These are phyloP conservation scores for Cladosporium velox DNA, from an alignment of 2,329 filamentous ascomycete species.

Conservation along the genomic window DNA sequence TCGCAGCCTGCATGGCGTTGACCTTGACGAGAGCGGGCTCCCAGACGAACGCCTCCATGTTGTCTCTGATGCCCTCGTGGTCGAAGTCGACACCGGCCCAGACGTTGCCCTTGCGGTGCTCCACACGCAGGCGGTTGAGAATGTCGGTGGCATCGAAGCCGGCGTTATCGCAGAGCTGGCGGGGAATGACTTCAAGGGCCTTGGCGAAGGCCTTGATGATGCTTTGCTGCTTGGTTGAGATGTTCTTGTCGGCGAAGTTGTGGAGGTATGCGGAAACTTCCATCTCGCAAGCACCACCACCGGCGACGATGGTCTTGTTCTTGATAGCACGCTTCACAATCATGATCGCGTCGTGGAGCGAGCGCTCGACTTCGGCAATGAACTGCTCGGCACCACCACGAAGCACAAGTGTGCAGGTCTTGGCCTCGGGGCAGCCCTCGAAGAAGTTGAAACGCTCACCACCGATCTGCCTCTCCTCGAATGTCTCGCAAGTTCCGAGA, in stretches of 20 bases:
- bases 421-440: constrained; percentile 89
- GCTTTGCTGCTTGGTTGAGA: constrained; percentile 91
- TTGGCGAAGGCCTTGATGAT: constrained; percentile 98
- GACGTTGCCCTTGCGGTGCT: constrained; percentile 87
- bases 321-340: constrained; percentile 98
- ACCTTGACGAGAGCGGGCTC: constrained; percentile 94
- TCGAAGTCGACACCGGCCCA: constrained; percentile 97
- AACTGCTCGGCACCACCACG: constrained; percentile 98
- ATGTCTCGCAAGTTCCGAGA: constrained; percentile 83
- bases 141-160: constrained; percentile 98
- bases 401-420: constrained; percentile 94
- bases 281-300: constrained; percentile 95
- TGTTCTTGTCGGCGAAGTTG: constrained; percentile 86
- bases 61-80: constrained; percentile 88
- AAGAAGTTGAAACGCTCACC: constrained; percentile 99
- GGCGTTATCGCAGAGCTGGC: constrained; percentile 97
- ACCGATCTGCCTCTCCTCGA: constrained; percentile 96
- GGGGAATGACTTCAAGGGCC: constrained; percentile 92
- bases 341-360: constrained; percentile 98
- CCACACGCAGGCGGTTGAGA: constrained; percentile 90
- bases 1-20: constrained; percentile 94
- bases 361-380: constrained; percentile 97
- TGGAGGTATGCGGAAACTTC: constrained; percentile 93
- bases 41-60: constrained; percentile 96
- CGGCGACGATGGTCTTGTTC: constrained; percentile 91